These are phyloP conservation scores for Erythrophleum fordii DNA, from an alignment of 306 rosid species.

Conservation along the genomic window DNA sequence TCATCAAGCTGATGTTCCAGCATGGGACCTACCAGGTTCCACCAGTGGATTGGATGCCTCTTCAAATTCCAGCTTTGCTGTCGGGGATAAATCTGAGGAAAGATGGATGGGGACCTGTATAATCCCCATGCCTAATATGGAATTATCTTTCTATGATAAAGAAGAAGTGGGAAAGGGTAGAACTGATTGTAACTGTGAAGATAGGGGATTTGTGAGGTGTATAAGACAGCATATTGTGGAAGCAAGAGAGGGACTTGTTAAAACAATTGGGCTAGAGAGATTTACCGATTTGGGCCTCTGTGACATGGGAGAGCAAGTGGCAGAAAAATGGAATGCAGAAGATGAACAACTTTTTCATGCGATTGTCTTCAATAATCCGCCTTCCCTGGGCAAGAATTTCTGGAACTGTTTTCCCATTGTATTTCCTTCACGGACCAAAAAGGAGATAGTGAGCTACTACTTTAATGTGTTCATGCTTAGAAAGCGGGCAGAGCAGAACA, in stretches of 20 bases:
- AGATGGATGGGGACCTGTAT: slow-evolving; percentile 69
- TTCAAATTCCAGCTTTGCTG: slow-evolving; percentile 34
- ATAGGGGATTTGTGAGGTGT: slow-evolving; percentile 65
- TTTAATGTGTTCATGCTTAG: slow-evolving; percentile 89
- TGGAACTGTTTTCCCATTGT: slow-evolving; percentile 67
- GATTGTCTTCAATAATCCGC: slow-evolving; percentile 73
- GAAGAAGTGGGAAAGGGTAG: slow-evolving; percentile 66
- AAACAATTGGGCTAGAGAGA: slow-evolving; percentile 51
- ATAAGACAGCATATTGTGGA: slow-evolving; percentile 70
- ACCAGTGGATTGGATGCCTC: slow-evolving; percentile 24
- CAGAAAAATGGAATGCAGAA: slow-evolving; percentile 67
- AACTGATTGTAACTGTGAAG: slow-evolving; percentile 71
- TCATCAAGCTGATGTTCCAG: slow-evolving; percentile 79
- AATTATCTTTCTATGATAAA: slow-evolving; percentile 20
- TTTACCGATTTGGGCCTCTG: slow-evolving; percentile 50
- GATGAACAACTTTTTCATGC: slow-evolving; percentile 72
- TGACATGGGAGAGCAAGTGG: slow-evolving; percentile 78
- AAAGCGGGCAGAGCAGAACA: slow-evolving; percentile 81
- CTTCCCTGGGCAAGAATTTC: slow-evolving; percentile 67
- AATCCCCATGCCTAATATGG: slow-evolving; percentile 73
- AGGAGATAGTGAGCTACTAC: slow-evolving; percentile 86
- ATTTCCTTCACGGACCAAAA: slow-evolving; percentile 71
- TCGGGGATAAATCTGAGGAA: slow-evolving; percentile 47
- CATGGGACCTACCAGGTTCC: slow-evolving; percentile 46
- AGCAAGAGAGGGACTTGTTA: slow-evolving; percentile 58